Evolutionary conservation across 306 rosid species (phyloP), one percentile per base, ranked within the genome.

Genomic region (Dryas octopetala): DNA sequence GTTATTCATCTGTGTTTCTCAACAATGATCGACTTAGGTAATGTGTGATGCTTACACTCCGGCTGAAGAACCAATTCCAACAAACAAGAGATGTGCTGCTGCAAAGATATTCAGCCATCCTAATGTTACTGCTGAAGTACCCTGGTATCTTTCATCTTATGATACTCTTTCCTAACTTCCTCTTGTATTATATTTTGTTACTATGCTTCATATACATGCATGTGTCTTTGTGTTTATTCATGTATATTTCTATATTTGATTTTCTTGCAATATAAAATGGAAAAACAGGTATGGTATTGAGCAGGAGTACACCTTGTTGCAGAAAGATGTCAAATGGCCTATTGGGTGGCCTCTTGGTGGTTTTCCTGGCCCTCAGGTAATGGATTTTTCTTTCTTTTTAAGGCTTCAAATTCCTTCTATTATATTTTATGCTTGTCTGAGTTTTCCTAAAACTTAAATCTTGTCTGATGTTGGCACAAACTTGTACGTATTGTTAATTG

Each of bases 261-360:
- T 81, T 49, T 13, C 14, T 9, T 76, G 52, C 49, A 38, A 70
- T 76, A 15, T 38, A 14, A 17, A 65, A 8, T 55, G 83, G 63
- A 71, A 79, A 32, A 75, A 68, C 77, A 92, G 97, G 97, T 93
- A 83, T 72, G 98, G 98, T 45, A 82, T 93, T 62, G 98, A 93
- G 83, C 98, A 93, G 49, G 98, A 93, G 85, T 93, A 93, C 85
- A 93, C 93, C 80, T 86, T 93, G 93, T 64, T 93, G 86, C 96
- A 93, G 79, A 93, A 91, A 76, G 89, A 89, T 54, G 74, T 78
- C 48, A 70, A 83, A 3, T 93, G 98, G 98, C 98, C 98, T 13
- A 40, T 91, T 13, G 98, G 98, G 38, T 93, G 98, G 98, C 98
- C 98, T 0, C 0, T 81, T 43, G 97, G 97, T 49, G 98, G 98